phyloP scores from a whole-genome alignment of 805 yeast genomes.

The baker's yeast (Saccharomyces cerevisiae) region DNA sequence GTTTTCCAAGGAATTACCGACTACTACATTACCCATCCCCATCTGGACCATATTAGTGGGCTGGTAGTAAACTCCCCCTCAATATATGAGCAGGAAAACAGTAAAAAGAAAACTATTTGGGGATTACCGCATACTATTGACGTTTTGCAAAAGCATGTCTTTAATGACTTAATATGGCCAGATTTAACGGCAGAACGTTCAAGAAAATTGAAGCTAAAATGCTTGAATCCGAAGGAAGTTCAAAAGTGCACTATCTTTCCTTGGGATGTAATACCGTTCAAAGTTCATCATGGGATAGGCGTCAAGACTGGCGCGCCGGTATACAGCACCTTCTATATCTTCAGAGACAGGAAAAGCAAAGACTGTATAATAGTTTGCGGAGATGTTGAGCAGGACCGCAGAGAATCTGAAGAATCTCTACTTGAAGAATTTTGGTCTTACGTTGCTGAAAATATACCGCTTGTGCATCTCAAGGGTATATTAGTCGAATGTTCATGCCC shows the following conservation, averaged over 20 bases:
- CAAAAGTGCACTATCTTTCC: conserved; percentile 16
- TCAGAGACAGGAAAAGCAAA: conserved; percentile 32
- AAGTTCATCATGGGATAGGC: conserved; percentile 35
- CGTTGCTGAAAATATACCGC: conserved; percentile 40
- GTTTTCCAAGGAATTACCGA: conserved; percentile 34
- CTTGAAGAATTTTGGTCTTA: conserved; percentile 44
- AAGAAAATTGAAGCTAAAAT: conserved; percentile 16
- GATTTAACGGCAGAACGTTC: conserved; percentile 33
- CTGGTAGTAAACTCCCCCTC: conserved; percentile 64
- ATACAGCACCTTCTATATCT: conserved; percentile 51
- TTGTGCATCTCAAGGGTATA: conserved; percentile 41
- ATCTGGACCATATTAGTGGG: conserved; percentile 70
- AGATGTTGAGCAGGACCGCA: conserved; percentile 65
- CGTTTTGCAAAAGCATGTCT: conserved; percentile 46
- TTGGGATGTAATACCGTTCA: conserved; percentile 31
- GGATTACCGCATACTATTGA: conserved; percentile 48
- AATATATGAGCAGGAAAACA: conserved; percentile 15
- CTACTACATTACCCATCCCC: conserved; percentile 70
- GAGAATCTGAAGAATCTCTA: conserved; percentile 28
- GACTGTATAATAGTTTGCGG: conserved; percentile 60
- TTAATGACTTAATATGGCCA: conserved; percentile 81
- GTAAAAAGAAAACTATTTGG: conserved; percentile 39
- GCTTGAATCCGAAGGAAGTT: conserved; percentile 4
- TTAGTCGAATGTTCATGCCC: conserved; percentile 72
- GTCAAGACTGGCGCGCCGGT: conserved; percentile 22